Evolutionary conservation across 257 asterid species (phyloP).

Genomic region (Nicotiana undulata): DNA sequence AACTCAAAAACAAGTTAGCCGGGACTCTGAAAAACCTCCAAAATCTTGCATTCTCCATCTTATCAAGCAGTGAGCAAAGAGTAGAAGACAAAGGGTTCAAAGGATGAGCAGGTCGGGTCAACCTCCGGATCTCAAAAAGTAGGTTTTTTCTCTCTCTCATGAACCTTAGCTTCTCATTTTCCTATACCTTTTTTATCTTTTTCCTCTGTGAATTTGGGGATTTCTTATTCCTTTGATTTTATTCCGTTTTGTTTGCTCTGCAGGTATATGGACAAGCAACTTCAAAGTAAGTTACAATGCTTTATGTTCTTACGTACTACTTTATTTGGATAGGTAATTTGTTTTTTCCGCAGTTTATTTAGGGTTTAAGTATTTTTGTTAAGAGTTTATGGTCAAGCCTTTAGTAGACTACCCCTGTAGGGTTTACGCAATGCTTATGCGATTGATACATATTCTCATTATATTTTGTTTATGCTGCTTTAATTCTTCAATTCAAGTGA

Average conservation of each 20-base stretch:
- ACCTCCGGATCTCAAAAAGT: slow-evolving; percentile 9
- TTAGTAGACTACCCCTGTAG: too few species aligned
- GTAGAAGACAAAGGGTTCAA: neutral
- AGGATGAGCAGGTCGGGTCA: slow-evolving; percentile 8
- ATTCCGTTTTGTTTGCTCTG: neutral
- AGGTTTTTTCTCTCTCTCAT: neutral
- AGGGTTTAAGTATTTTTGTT: neutral
- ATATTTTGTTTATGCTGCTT: neutral
- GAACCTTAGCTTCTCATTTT: neutral
- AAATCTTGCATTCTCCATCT: neutral
- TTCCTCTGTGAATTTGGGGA: neutral
- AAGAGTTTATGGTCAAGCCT: neutral
- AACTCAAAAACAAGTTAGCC: too few species aligned
- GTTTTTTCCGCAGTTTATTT: neutral
- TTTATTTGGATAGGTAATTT: neutral
- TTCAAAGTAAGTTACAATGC: slow-evolving; percentile 1
- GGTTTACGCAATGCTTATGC: too few species aligned
- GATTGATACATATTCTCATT: neutral
- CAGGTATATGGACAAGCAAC: slow-evolving; percentile 9
- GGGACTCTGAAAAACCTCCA: neutral
- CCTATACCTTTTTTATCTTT: neutral
- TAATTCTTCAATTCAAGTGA: neutral
- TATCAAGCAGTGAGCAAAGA: neutral
- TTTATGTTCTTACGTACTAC: neutral
- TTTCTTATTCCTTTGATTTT: neutral